Evolutionary conservation across 1,284 basidiomycete species (phyloP).

Genomic region (Naganishia sp.): DNA sequence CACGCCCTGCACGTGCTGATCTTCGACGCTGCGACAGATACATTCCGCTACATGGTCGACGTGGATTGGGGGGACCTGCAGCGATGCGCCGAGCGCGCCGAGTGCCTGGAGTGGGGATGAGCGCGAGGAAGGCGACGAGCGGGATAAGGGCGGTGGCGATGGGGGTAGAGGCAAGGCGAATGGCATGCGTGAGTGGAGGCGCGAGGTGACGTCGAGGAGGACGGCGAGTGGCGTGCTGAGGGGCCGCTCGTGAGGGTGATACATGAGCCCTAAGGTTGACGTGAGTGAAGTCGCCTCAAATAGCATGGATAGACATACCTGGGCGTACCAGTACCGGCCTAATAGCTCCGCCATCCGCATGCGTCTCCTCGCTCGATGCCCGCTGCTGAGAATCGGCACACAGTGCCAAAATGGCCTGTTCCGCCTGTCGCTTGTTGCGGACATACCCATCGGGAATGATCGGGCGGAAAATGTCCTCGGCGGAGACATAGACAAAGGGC

Average conservation of each 20-base stretch:
- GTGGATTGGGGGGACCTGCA: conserved; percentile 84
- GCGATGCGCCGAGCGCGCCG: conserved; percentile 71
- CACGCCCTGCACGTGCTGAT: conserved; percentile 64
- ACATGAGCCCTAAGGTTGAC: conserved; percentile 76
- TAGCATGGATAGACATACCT: conserved; percentile 59
- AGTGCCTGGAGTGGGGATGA: conserved; percentile 44
- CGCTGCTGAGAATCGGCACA: conserved; percentile 33
- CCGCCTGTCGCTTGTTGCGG: conserved; percentile 85
- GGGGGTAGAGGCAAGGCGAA: conserved; percentile 52
- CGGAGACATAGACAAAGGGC: conserved; percentile 90
- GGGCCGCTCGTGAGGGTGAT: conserved; percentile 90
- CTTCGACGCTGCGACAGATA: conserved; percentile 55
- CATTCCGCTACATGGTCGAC: conserved; percentile 93
- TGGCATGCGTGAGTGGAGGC: conserved; percentile 62
- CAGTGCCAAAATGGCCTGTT: conserved; percentile 61
- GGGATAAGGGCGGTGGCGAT: background rate
- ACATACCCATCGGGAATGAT: conserved; percentile 83
- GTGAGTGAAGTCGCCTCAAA: conserved; percentile 31
- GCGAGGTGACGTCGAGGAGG: conserved; percentile 74
- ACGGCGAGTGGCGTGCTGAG: conserved; percentile 82
- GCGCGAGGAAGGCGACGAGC: conserved; percentile 10
- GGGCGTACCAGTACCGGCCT: conserved; percentile 79
- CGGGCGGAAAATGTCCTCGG: conserved; percentile 88
- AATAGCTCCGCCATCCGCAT: conserved; percentile 40
- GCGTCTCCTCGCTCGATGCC: conserved; percentile 14